A percentile compares a stretch with the other conserved stretches of the same genome.
These are phyloP conservation scores for Mimosa bimucronata DNA, from an alignment of 306 rosid genomes.

Conservation along the genomic window DNA sequence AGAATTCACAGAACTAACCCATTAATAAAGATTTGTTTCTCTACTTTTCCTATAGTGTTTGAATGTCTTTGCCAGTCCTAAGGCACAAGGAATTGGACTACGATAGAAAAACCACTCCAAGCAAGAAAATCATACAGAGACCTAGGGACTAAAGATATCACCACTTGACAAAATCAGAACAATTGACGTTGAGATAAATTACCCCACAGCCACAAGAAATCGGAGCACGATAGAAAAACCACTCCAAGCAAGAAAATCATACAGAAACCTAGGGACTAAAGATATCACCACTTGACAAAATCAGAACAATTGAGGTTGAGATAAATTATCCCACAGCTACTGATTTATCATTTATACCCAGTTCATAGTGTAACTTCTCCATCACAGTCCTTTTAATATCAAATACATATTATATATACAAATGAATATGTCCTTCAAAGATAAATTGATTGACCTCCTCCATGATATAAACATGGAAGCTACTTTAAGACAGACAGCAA, in stretches of 20 bases:
- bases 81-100: background rate
- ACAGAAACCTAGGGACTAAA: background rate
- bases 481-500: background rate
- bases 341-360: background rate
- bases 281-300: background rate
- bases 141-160: background rate
- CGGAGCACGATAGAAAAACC: background rate
- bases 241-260: slow-evolving; percentile 1
- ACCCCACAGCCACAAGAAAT: too few relatives aligned
- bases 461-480: background rate
- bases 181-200: too few relatives aligned
- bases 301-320: background rate
- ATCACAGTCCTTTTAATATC: background rate
- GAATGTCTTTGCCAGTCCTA: background rate
- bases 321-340: background rate
- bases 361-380: background rate
- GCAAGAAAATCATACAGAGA: background rate
- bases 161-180: background rate
- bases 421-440: background rate
- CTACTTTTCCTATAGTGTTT: background rate
- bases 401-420: background rate
- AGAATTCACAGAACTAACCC: background rate
- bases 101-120: background rate
- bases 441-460: background rate
- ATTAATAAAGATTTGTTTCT: background rate